A percentile compares a stretch with the other conserved stretches of the same genome.
Evolutionary conservation across 1,284 basidiomycete genomes (phyloP).

Genomic region (Microstroma glucosiphilum): DNA sequence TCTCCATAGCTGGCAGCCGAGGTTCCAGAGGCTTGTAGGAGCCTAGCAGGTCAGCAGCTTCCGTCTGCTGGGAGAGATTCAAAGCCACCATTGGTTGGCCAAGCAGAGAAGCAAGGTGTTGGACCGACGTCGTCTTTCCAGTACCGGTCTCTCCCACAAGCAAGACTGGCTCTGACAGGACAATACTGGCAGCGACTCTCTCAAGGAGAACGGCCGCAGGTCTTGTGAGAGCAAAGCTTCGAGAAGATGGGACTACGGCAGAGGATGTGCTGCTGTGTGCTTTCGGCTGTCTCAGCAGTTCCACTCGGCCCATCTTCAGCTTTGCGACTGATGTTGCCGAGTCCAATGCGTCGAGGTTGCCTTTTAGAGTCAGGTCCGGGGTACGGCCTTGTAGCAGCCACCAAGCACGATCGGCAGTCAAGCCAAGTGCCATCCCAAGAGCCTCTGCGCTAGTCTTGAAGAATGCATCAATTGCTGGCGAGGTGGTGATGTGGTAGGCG

Average conservation of each 20-base stretch:
- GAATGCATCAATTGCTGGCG: neutral
- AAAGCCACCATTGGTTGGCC: conserved; percentile 74
- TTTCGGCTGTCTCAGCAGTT: conserved; percentile 21
- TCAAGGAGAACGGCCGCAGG: conserved; percentile 77
- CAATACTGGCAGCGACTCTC: conserved; percentile 69
- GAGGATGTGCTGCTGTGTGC: conserved; percentile 11
- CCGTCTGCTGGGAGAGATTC: conserved; percentile 94
- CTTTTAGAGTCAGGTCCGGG: conserved; percentile 28
- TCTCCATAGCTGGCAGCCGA: conserved; percentile 63
- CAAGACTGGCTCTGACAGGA: conserved; percentile 74
- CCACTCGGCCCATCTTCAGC: conserved; percentile 22
- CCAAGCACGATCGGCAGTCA: conserved; percentile 36
- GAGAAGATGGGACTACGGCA: conserved; percentile 22
- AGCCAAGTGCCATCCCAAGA: conserved; percentile 31
- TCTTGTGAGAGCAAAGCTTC: conserved; percentile 74
- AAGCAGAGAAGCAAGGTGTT: conserved; percentile 76
- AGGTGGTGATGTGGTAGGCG: conserved; percentile 47
- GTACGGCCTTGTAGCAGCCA: conserved; percentile 33
- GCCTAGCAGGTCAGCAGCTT: conserved; percentile 86
- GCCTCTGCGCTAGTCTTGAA: conserved; percentile 8
- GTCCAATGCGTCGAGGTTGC: neutral
- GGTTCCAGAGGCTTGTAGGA: conserved; percentile 88
- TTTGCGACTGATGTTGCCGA: neutral
- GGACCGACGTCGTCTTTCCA: conserved; percentile 90
- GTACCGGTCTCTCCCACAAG: conserved; percentile 98